phyloP scores from a whole-genome alignment of 2,329 filamentous ascomycete species.

The Rhytidhysteron rufulum region DNA sequence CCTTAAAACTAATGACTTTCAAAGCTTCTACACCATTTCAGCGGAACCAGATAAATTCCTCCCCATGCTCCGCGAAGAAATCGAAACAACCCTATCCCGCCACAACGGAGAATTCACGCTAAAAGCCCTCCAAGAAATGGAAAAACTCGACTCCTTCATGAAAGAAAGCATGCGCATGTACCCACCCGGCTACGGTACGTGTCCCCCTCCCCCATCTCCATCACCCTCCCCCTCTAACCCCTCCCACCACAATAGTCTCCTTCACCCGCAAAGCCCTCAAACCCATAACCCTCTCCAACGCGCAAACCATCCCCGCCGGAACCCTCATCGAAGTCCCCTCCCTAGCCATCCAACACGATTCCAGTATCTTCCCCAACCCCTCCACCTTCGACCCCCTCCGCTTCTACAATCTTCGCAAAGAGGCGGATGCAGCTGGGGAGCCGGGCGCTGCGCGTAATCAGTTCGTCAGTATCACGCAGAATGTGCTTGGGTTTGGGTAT shows the following conservation, averaged over 20 bases:
- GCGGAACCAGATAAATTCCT: constrained; percentile 36
- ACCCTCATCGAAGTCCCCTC: constrained; percentile 28
- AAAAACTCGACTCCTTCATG: constrained; percentile 35
- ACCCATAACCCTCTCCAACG: constrained; percentile 52
- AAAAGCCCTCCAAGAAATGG: constrained; percentile 29
- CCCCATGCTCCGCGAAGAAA: constrained; percentile 40
- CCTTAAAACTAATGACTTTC: too few species aligned
- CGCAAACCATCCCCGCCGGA: constrained; percentile 43
- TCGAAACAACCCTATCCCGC: constrained; percentile 35
- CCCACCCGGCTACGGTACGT: constrained; percentile 16
- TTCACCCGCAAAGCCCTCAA: constrained; percentile 51
- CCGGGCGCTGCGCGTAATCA: constrained; percentile 25
- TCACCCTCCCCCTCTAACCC: not conserved
- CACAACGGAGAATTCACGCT: constrained; percentile 25
- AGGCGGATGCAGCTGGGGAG: not conserved
- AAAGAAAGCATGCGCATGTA: constrained; percentile 29
- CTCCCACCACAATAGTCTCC: constrained; percentile 36
- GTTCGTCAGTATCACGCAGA: constrained; percentile 25
- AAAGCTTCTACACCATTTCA: constrained; percentile 27
- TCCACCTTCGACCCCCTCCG: constrained; percentile 30
- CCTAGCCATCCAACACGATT: constrained; percentile 23
- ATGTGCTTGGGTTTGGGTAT: constrained; percentile 25
- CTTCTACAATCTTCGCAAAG: constrained; percentile 16
- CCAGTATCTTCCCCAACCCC: constrained; percentile 15
- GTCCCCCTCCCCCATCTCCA: not conserved